These are phyloP conservation scores for Lodderomyces margitis DNA, from an alignment of 1,139 yeast species.

Conservation along the genomic window DNA sequence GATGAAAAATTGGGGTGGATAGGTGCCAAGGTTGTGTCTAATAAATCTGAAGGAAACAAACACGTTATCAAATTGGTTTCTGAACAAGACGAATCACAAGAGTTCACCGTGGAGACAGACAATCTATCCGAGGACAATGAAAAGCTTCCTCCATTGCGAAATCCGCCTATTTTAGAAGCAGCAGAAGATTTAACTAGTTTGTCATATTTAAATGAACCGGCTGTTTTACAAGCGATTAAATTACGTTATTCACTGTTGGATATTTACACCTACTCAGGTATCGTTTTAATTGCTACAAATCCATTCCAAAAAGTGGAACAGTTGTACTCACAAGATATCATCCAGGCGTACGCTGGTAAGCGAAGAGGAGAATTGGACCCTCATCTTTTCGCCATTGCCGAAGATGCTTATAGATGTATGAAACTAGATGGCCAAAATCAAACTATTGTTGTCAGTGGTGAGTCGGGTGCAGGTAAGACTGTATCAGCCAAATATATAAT, in stretches of 20 bases:
- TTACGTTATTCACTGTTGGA: constrained; percentile 85
- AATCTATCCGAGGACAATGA: constrained; percentile 48
- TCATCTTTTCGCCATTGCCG: constrained; percentile 96
- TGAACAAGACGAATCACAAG: constrained; percentile 55
- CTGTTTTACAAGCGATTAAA: constrained; percentile 90
- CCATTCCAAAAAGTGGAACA: constrained; percentile 94
- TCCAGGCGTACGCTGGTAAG: constrained; percentile 91
- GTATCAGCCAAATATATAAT: constrained; percentile 95
- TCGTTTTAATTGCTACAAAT: constrained; percentile 92
- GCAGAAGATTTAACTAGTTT: constrained; percentile 92
- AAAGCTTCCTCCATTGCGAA: constrained; percentile 79
- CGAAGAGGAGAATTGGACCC: constrained; percentile 95
- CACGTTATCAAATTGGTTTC: constrained; percentile 58
- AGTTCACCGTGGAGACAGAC: constrained; percentile 54
- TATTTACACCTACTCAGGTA: constrained; percentile 95
- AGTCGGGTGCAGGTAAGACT: constrained; percentile 98
- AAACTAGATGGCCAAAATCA: constrained; percentile 80
- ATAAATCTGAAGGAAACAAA: constrained; percentile 48
- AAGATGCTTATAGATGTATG: constrained; percentile 97
- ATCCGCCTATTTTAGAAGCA: constrained; percentile 91
- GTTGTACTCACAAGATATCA: constrained; percentile 85
- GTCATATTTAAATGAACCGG: constrained; percentile 93
- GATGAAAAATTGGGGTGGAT: constrained; percentile 89
- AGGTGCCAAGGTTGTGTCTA: constrained; percentile 73
- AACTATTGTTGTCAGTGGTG: constrained; percentile 96